These are phyloP conservation scores for Umbelopsis sp. DNA, from an alignment of 192 early-diverging fungal genomes.

Conservation along the genomic window DNA sequence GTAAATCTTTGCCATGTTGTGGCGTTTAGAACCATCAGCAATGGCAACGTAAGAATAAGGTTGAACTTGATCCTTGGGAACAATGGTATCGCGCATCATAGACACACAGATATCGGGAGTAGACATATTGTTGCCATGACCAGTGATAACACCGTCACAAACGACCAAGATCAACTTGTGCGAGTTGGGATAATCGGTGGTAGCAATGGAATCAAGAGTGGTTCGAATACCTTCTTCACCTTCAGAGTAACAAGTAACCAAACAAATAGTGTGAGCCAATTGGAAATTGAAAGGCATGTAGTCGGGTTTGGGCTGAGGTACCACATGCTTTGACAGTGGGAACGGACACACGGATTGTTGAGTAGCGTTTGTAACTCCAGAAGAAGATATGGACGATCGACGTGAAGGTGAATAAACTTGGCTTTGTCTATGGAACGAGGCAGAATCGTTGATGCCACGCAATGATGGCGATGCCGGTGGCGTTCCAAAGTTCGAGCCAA, in stretches of 20 bases:
- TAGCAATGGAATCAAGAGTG: slow-evolving; percentile 86
- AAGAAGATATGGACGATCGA: slow-evolving; percentile 23
- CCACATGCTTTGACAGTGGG: slow-evolving; percentile 39
- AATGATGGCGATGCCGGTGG: background rate
- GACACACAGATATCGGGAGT: slow-evolving; percentile 81
- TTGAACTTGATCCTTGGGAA: slow-evolving; percentile 55
- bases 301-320: slow-evolving; percentile 42
- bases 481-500: slow-evolving; percentile 16
- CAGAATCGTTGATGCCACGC: slow-evolving; percentile 2
- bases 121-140: slow-evolving; percentile 68
- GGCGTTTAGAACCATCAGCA: slow-evolving; percentile 68
- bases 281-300: slow-evolving; percentile 59
- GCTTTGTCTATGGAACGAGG: slow-evolving; percentile 19
- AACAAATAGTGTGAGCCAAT: slow-evolving; percentile 63
- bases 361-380: background rate
- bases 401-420: background rate
- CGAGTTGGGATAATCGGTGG: slow-evolving; percentile 80
- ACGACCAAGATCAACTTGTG: slow-evolving; percentile 88
- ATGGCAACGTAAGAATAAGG: slow-evolving; percentile 68
- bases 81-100: slow-evolving; percentile 67
- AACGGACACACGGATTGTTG: slow-evolving; percentile 27
- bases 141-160: slow-evolving; percentile 90
- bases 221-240: slow-evolving; percentile 75
- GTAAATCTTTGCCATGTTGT: slow-evolving; percentile 80
- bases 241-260: slow-evolving; percentile 94